These are phyloP conservation scores for Stemphylium lycopersici DNA, from an alignment of 2,329 filamentous ascomycete species.

Conservation along the genomic window DNA sequence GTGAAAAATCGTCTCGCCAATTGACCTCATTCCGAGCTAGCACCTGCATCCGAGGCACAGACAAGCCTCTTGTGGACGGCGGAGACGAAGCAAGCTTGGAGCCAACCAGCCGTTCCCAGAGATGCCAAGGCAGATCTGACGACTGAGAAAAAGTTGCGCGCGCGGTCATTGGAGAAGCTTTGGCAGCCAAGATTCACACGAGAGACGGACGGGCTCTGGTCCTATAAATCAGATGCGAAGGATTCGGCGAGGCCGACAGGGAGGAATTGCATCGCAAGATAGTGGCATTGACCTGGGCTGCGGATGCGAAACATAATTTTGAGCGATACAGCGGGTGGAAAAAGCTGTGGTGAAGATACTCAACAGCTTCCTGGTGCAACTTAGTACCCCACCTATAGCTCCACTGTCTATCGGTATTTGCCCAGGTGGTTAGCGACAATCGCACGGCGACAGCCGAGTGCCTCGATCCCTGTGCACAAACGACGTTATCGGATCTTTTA, in stretches of 20 bases:
- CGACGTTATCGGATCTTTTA: constrained; percentile 12
- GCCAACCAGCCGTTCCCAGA: constrained; percentile 33
- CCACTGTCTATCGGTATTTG: not conserved
- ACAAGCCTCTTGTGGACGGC: constrained; percentile 37
- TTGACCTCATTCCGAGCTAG: constrained; percentile 7
- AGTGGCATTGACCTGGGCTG: constrained; percentile 3
- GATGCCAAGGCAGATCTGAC: constrained; percentile 34
- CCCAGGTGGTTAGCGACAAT: not conserved
- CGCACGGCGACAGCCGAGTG: not conserved
- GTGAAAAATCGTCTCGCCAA: not conserved
- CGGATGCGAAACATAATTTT: not conserved
- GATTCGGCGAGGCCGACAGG: constrained; percentile 33
- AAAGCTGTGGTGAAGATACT: not conserved
- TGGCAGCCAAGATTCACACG: constrained; percentile 35
- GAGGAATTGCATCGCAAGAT: constrained; percentile 3
- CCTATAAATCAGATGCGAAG: constrained; percentile 7
- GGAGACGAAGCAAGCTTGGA: constrained; percentile 25
- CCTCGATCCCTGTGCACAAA: constrained; percentile 9
- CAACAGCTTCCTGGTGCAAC: not conserved
- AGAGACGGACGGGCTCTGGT: constrained; percentile 28
- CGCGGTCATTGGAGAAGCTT: constrained; percentile 33
- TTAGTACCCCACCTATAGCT: constrained; percentile 1
- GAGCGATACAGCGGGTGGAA: not conserved
- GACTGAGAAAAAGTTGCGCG: constrained; percentile 14
- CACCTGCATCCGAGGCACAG: constrained; percentile 18